Evolutionary conservation across 352 stramenopile species (phyloP).

Genomic region (Pseudoperonospora humuli): DNA sequence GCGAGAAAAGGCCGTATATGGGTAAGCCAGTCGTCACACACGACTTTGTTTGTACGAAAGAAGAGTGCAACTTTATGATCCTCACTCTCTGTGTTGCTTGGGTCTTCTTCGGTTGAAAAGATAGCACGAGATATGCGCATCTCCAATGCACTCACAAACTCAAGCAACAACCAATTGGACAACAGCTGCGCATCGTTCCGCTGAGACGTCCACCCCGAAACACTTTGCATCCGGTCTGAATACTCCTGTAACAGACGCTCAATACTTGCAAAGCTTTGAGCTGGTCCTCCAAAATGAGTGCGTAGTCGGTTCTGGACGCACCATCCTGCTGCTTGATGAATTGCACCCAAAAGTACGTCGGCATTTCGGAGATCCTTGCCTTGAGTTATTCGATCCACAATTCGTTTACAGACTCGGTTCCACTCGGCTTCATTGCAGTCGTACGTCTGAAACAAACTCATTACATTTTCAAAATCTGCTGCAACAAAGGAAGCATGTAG

Average conservation of each 20-base stretch:
- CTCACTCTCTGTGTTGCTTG: constrained; percentile 35
- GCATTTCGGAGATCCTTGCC: constrained; percentile 10
- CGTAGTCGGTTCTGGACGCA: constrained; percentile 65
- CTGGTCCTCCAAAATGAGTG: constrained; percentile 65
- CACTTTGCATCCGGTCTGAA: constrained; percentile 6
- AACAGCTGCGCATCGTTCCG: constrained; percentile 6
- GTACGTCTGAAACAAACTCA: constrained; percentile 23
- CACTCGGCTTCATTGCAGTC: constrained; percentile 28
- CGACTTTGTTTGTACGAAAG: constrained; percentile 54
- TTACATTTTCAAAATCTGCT: constrained; percentile 41
- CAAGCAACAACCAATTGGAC: constrained; percentile 35
- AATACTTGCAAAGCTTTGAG: constrained; percentile 70
- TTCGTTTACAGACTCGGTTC: constrained; percentile 25
- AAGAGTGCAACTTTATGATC: constrained; percentile 38
- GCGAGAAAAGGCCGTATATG: constrained; percentile 48
- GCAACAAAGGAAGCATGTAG: constrained; percentile 28
- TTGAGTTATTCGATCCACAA: constrained; percentile 5
- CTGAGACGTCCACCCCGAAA: constrained; percentile 1
- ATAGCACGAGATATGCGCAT: constrained; percentile 33
- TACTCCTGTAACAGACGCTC: constrained; percentile 51
- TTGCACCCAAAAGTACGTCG: constrained; percentile 19
- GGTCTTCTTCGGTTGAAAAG: constrained; percentile 9
- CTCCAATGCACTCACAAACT: constrained; percentile 52
- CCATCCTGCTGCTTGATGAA: constrained; percentile 55
- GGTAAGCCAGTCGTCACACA: constrained; percentile 67